Evolutionary conservation across 192 early-diverging fungal genomes (phyloP), one percentile per base, ranked within the genome.

Genomic region (Backusella westeae): DNA sequence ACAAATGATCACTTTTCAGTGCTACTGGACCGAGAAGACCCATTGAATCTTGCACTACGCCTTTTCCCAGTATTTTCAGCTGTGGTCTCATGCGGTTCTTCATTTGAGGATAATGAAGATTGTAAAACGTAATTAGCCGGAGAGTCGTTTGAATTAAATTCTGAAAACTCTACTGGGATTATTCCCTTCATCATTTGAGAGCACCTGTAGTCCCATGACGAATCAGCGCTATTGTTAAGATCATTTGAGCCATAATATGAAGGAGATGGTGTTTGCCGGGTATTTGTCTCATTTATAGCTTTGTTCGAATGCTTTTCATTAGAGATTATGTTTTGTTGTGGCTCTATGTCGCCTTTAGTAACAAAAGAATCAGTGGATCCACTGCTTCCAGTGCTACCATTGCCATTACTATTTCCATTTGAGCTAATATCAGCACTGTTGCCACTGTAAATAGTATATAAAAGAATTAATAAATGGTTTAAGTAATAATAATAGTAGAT

Each of bases 391-490:
- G 74, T 67, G 46, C 59, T 79, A 21, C 78, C 78, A 59, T 65
- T 79, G 6, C 72, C 73, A 52, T 75, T 79, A n/a, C 77, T 72
- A 53, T 72, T 74, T 5, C 76, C 80, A 71, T 81, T 77, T 0
- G 72, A 75, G 42, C 79, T 83, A 9, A 63, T 63, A 53, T 80
- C 76, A 63, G 75, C 82, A 71, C 67, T 80, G 26, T 75, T 80
- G 6, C 59, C 72, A 77, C 72, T 77, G 39, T 71, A 53, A n/a
- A 14, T n/a, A 29, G 0, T 0, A 63, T 1, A 63, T 26, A 8
- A 23, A 63, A 29, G 19, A 49, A 19, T 12, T 29, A 29, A 63
- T 23, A 63, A 26, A 63, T 63, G 4, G 56, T 23, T 12, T 1
- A 4, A 12, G 3, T 26, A 29, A 5, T 63, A 8, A 12, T 21